Evolutionary conservation across 176 grass and related monocot genomes (phyloP), one percentile per base, ranked within the genome.

Genomic region (Thalia dealbata): DNA sequence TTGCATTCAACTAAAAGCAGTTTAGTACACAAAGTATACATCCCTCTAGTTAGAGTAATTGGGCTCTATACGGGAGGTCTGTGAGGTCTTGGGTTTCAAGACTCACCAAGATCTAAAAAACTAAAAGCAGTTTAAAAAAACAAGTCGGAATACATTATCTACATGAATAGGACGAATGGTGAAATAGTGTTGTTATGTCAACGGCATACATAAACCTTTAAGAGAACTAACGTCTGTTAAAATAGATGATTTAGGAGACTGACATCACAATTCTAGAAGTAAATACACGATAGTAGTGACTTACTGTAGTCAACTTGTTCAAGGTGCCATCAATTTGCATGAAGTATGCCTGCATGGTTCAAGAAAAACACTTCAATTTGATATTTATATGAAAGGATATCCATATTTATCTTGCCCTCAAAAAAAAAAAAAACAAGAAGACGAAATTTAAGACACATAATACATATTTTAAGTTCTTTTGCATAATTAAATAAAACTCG

Each of bases 291-390:
- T 4, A n/a, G 1, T 38, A 38, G 32, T 38, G 32, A 38, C 90
- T 87, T 84, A 99, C 95, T 52, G 95, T 95, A 76, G 87, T 85
- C 75, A 99, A 83, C 82, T 93, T 99, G 75, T 99, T 99, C 64
- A 95, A 71, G 23, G 90, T 99, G 79, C 87, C 95, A 91, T 99
- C 95, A 74, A 99, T 91, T 88, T 99, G 95, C 95, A 99, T 99
- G 83, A 99, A 99, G 81, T 99, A 99, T 75, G 95, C 95, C 95
- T 99, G 87, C 62, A 87, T 66, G 85, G 10, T 52, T 67, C 32
- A 42, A n/a, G 64, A 67, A 67, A 42, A n/a, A 0, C 7, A n/a
- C 27, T 32, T 7, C 30, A 64, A 16, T 38, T 67, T 10, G 16
- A 15, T n/a, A 58, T 58, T 8, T 0, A 58, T 9, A 58, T 58